A percentile compares a stretch with the other conserved stretches of the same genome.
These are phyloP conservation scores for Aspergillus sojae DNA, from an alignment of 2,329 filamentous ascomycete species.

Conservation along the genomic window DNA sequence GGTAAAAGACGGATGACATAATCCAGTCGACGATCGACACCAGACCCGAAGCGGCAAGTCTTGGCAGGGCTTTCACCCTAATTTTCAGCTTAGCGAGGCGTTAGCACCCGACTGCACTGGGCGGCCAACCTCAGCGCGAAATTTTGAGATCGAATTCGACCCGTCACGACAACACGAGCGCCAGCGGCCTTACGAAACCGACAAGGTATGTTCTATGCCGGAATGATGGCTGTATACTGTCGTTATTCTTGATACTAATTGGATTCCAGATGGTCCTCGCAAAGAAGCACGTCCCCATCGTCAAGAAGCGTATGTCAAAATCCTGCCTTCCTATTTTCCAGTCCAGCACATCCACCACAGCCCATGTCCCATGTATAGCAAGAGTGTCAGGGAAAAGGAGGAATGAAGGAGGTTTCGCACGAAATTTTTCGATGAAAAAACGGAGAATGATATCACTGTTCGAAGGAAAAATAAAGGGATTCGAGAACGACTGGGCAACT, in stretches of 20 bases:
- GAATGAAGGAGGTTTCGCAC: not conserved
- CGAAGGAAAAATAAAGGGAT: not conserved
- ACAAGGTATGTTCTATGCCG: conserved; percentile 42
- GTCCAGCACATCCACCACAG: conserved; percentile 6
- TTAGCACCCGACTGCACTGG: conserved; percentile 32
- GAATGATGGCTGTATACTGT: not conserved
- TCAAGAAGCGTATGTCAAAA: conserved; percentile 91
- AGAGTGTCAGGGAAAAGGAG: not conserved
- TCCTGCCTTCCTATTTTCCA: conserved; percentile 5
- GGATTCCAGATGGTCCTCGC: conserved; percentile 82
- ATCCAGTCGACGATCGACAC: not conserved
- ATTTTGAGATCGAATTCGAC: conserved; percentile 43
- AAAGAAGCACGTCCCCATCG: conserved; percentile 99
- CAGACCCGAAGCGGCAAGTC: not conserved
- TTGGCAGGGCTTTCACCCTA: conserved; percentile 23
- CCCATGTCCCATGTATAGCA: conserved; percentile 6
- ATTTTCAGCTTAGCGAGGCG: conserved; percentile 37
- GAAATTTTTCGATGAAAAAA: not conserved
- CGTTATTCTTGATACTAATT: conserved; percentile 13
- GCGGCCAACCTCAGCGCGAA: conserved; percentile 41
- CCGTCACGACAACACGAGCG: conserved; percentile 47
- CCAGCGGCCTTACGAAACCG: conserved; percentile 48
- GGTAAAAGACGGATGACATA: not conserved
- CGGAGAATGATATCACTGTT: not conserved
- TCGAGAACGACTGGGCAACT: not conserved